phyloP scores from a whole-genome alignment of 2,329 filamentous ascomycete genomes.

The Colletotrichum neosansevieriae region DNA sequence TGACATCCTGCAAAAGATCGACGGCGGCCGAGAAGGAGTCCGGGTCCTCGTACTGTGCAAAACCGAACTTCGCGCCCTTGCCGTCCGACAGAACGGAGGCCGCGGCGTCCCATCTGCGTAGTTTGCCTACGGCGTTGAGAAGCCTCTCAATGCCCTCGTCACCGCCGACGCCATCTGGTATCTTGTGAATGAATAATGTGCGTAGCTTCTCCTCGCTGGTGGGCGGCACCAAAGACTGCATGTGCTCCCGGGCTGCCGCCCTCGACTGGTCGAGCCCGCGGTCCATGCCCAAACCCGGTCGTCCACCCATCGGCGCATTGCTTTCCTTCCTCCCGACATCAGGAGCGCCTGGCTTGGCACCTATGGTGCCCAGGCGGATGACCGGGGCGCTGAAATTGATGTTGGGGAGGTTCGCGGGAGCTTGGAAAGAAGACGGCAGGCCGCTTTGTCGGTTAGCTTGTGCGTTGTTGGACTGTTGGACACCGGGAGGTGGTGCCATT shows the following conservation, averaged over 20 bases:
- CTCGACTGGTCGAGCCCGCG: constrained; percentile 76
- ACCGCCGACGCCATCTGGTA: constrained; percentile 81
- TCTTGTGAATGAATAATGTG: constrained; percentile 89
- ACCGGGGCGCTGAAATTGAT: constrained; percentile 99
- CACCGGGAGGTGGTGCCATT: constrained; percentile 81
- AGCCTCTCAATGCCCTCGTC: constrained; percentile 86
- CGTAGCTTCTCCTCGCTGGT: constrained; percentile 91
- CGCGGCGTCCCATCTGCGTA: constrained; percentile 88
- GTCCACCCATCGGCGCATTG: constrained; percentile 51
- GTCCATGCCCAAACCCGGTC: constrained; percentile 70
- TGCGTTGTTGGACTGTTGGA: constrained; percentile 79
- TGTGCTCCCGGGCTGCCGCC: constrained; percentile 74
- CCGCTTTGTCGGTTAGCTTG: constrained; percentile 84
- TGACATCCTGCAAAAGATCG: constrained; percentile 84
- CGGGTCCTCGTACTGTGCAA: constrained; percentile 93
- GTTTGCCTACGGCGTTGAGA: constrained; percentile 78
- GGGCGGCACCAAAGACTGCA: constrained; percentile 82
- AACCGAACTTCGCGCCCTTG: constrained; percentile 89
- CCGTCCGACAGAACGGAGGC: constrained; percentile 71
- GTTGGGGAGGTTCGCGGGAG: constrained; percentile 91
- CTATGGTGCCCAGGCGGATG: constrained; percentile 88
- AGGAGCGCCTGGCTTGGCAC: constrained; percentile 68
- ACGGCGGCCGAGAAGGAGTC: constrained; percentile 88
- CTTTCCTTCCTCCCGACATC: constrained; percentile 60
- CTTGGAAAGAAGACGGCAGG: constrained; percentile 86